Evolutionary conservation across 2,329 filamentous ascomycete species (phyloP), one percentile per base, ranked within the genome.

Genomic region (Teratosphaeria zuluensis): DNA sequence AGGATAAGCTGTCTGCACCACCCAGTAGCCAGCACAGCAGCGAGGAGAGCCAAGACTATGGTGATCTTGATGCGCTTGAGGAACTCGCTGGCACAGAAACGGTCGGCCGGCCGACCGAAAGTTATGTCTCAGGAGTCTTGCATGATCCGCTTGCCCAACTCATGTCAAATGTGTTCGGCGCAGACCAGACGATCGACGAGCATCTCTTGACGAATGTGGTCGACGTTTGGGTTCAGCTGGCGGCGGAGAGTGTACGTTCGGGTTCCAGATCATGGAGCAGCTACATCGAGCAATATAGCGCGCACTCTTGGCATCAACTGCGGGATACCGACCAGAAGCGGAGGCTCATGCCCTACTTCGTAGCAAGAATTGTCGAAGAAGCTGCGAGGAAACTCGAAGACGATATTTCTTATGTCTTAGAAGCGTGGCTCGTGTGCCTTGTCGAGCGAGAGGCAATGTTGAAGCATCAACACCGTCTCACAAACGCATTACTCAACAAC

Each of bases 41-140:
- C 57, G 83, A 85, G 56, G 84, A 86, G 56, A 86, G 83, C 62
- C 84, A 86, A 67, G 83, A 86, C 53, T 86, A 84, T 65, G 83
- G 83, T 32, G 82, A 84, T 60, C 82, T 79, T 73, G 74, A 77
- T 24, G 82, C 76, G 21, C 73, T 85, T 55, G 78, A 81, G 58
- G 78, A 80, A 35, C 57, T 67, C 9, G 63, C 51, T 4, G 12
- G 51, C 11, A 30, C 30, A 14, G 11, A 54, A 7, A n/a, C 28
- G 35, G 51, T 11, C 24, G 7, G 42, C 42, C 42, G 16, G 42
- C 16, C 42, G 2, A 9, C n/a, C 19, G n/a, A n/a, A n/a, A 53
- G 51, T 8, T 55, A 55, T 30, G 66, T 79, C 33, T 67, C 78
- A 30, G 72, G 74, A 19, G 71, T 74, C 31, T 70, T 83, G 35